Evolutionary conservation across 1,284 basidiomycete genomes (phyloP).

Genomic region (Leccinum fallax): DNA sequence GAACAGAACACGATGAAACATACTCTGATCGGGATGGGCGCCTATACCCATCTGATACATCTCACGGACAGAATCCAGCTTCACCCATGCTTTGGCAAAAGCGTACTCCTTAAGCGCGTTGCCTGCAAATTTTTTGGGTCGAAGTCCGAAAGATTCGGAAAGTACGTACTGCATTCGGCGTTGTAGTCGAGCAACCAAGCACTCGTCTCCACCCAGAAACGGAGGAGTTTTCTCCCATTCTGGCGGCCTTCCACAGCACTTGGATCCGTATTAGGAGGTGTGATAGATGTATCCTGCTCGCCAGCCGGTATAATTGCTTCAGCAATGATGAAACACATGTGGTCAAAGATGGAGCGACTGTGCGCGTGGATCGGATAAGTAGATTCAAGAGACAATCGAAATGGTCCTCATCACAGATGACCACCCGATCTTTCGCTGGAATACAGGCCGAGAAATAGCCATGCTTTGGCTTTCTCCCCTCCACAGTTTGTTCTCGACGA

Average conservation of each 20-base stretch:
- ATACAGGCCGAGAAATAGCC: slow-evolving; percentile 53
- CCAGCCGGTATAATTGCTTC: slow-evolving; percentile 33
- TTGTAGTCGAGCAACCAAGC: slow-evolving; percentile 65
- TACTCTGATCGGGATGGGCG: slow-evolving; percentile 75
- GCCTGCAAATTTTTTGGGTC: slow-evolving; percentile 27
- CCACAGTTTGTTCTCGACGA: slow-evolving; percentile 75
- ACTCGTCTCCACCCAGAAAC: slow-evolving; percentile 75
- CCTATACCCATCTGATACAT: slow-evolving; percentile 71
- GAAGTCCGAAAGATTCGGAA: slow-evolving; percentile 1
- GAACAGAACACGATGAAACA: slow-evolving; percentile 24
- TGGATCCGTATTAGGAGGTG: slow-evolving; percentile 57
- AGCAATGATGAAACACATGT: slow-evolving; percentile 54
- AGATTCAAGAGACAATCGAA: slow-evolving; percentile 10
- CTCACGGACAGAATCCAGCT: slow-evolving; percentile 61
- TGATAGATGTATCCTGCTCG: slow-evolving; percentile 44
- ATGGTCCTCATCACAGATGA: slow-evolving; percentile 48
- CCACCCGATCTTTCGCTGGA: slow-evolving; percentile 71
- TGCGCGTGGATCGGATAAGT: slow-evolving; percentile 14
- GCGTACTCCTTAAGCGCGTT: slow-evolving; percentile 45
- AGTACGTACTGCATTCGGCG: slow-evolving; percentile 46
- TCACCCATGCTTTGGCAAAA: slow-evolving; percentile 47
- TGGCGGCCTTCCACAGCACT: slow-evolving; percentile 46
- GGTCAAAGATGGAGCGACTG: slow-evolving; percentile 58
- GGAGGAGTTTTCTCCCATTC: slow-evolving; percentile 61
- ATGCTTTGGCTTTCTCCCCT: slow-evolving; percentile 62